Percentiles rank a stretch among this genome's conserved stretches.
Conservation (phyloP, 306 rosid species). For the Cucumis sativus region DNA sequence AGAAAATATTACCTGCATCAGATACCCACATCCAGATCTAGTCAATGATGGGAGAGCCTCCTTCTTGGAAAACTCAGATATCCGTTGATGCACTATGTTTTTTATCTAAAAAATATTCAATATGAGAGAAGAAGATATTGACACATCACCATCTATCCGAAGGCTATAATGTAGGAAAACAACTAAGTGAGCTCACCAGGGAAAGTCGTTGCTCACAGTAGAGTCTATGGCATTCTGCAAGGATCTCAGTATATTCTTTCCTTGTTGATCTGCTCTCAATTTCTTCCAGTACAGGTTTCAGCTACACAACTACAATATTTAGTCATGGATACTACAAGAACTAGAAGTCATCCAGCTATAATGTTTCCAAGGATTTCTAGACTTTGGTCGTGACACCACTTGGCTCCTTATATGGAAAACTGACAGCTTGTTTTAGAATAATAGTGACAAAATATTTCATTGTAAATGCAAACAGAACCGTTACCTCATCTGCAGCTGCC, state of each 20-base stretch:
- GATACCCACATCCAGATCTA: slow-evolving; percentile 97
- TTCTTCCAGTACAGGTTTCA: slow-evolving; percentile 80
- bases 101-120: slow-evolving; percentile 46
- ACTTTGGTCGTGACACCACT: neutral
- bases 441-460: slow-evolving; percentile 3
- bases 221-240: slow-evolving; percentile 86
- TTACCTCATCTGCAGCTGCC: slow-evolving; percentile 97
- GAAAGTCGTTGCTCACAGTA: slow-evolving; percentile 94
- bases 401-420: neutral
- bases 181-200: slow-evolving; percentile 59
- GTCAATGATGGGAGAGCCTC: slow-evolving; percentile 90
- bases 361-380: neutral
- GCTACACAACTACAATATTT: slow-evolving; percentile 37
- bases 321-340: slow-evolving; percentile 11
- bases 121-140: slow-evolving; percentile 6
- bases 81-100: slow-evolving; percentile 78
- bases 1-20: slow-evolving; percentile 61
- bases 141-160: slow-evolving; percentile 14
- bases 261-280: slow-evolving; percentile 90
- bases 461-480: slow-evolving; percentile 5
- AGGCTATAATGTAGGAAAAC: slow-evolving; percentile 8
- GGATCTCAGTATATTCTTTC: slow-evolving; percentile 83
- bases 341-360: slow-evolving; percentile 3
- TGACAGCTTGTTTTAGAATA: neutral
- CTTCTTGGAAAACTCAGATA: slow-evolving; percentile 88